Conservation (phyloP, 1,284 basidiomycete species). For the Trichosporon sp. region DNA sequence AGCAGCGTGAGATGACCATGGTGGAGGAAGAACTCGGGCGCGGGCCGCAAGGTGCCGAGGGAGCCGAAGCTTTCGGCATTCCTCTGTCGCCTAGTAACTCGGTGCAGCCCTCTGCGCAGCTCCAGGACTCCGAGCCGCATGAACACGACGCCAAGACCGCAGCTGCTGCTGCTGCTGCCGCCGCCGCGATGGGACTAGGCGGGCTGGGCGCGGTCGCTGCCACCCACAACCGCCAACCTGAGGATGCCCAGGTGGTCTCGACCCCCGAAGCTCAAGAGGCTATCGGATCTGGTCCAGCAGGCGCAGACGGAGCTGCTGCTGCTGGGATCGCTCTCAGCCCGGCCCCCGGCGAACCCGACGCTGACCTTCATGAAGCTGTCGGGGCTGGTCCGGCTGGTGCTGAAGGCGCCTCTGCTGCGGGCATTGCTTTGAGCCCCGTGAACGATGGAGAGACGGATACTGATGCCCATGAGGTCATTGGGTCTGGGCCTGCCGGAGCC, state of each 20-base stretch:
- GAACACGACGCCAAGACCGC: neutral
- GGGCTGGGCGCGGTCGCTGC: neutral
- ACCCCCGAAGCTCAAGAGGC: conserved; percentile 18
- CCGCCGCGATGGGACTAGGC: neutral
- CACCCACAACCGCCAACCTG: neutral
- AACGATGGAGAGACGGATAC: conserved; percentile 9
- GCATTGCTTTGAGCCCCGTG: conserved; percentile 4
- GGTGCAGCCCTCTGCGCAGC: neutral
- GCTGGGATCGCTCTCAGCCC: conserved; percentile 44
- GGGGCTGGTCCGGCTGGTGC: conserved; percentile 20
- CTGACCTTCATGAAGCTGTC: neutral
- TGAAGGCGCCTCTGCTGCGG: conserved; percentile 21
- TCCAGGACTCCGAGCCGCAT: neutral
- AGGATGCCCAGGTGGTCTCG: neutral
- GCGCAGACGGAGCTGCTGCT: conserved; percentile 37
- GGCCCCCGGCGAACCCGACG: neutral
- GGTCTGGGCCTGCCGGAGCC: conserved; percentile 20
- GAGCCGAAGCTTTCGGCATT: conserved; percentile 44
- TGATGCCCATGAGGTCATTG: neutral
- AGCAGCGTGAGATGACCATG: neutral
- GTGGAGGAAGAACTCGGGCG: conserved; percentile 28
- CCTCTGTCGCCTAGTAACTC: conserved; percentile 27
- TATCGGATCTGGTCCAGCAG: conserved; percentile 27
- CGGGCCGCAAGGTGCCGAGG: conserved; percentile 33
- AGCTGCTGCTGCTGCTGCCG: neutral